Base-by-base conservation (phyloP, 345 rosid genomes). In the Combretum micranthum region DNA sequence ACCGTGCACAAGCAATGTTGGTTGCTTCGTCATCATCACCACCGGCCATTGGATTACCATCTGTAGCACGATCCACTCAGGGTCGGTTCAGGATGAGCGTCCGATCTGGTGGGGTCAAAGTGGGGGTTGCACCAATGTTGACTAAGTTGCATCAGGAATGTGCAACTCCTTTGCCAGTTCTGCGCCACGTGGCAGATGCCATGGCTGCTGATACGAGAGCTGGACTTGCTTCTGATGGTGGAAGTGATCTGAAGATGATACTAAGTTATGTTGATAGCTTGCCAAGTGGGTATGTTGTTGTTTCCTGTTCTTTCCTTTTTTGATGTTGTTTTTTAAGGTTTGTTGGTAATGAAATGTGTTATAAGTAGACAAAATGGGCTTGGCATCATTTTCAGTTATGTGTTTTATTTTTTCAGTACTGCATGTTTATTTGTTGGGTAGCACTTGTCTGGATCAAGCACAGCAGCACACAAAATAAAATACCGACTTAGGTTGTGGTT, bases 201-300 rank as follows among this genome's bases (percentile, higher is more conserved):
- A 80, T 90, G 82, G 60, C 78, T 2, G 67, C 73, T 42, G 96
- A 83, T 47, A 83, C 87, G 88, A 73, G 78, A 62, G 83, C 84
- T 18, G 97, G 94, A 50, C 78, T 85, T 20, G 86, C 77, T 11
- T 82, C 57, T 16, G 84, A 85, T n/a, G 87, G 90, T 26, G 86
- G 80, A 17, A 72, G 87, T 59, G 88, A 85, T 69, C 90, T 90
- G 47, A 77, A 77, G 70, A 90, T 90, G 97, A 81, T 90, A 45
- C 83, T 87, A 23, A 85, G 84, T 60, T 80, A 78, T 61, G 96
- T 87, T 20, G 88, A 90, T 50, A 64, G 60, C 67, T 74, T 90
- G 80, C 94, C 96, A 20, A 75, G 75, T 50, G 93, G 96, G 93
- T 90, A 80, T 48, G 64, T 59, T 11, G 53, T 19, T 47, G 18